Conservation (phyloP, 345 rosid genomes). For the Eucalyptus marginata region DNA sequence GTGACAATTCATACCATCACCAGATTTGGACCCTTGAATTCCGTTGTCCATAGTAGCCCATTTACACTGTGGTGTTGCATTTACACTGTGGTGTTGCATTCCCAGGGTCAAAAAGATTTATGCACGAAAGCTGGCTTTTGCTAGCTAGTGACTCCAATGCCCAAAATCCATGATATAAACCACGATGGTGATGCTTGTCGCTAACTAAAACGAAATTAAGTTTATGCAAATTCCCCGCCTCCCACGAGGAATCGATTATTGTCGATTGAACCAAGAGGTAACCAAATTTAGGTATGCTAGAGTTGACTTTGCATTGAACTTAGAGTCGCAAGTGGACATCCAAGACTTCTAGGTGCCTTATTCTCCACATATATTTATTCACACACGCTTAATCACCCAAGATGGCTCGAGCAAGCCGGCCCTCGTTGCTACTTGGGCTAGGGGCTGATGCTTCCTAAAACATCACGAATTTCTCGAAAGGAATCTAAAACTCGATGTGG, state of each 20-base stretch:
- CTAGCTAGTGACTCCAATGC: neutral
- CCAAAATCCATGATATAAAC: neutral
- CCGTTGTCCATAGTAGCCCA: neutral
- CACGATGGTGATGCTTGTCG: fast-evolving
- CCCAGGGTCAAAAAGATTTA: neutral
- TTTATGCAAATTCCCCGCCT: neutral
- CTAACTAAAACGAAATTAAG: neutral
- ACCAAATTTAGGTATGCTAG: neutral
- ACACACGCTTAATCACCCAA: neutral
- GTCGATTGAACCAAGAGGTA: neutral
- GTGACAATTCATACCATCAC: neutral
- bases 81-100: neutral
- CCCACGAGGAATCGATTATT: neutral
- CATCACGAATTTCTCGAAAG: fast-evolving
- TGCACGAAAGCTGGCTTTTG: neutral
- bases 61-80: neutral
- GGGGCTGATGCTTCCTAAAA: neutral
- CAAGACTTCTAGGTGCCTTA: neutral
- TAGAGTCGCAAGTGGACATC: neutral
- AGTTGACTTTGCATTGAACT: neutral
- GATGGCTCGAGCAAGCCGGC: fast-evolving
- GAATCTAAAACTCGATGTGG: neutral
- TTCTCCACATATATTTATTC: neutral
- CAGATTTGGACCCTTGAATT: neutral
- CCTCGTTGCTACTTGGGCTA: neutral